phyloP scores from a whole-genome alignment of 257 asterid genomes.

The Anisodus acutangulus region DNA sequence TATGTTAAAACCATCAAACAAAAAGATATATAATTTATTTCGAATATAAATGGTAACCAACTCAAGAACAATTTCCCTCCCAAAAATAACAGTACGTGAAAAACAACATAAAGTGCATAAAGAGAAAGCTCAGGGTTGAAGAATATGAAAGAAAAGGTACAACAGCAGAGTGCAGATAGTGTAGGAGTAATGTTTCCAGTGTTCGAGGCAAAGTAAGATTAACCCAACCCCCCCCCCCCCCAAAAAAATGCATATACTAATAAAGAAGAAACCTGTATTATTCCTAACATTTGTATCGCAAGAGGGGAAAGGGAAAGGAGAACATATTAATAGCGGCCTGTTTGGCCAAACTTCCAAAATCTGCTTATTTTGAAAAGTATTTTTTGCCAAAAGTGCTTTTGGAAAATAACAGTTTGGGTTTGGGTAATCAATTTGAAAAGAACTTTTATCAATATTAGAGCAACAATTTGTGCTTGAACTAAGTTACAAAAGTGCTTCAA shows the following conservation, averaged over 20 bases:
- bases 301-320: constrained; percentile 6
- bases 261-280: neutral
- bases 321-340: neutral
- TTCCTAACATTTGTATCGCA: neutral
- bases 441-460: too few species aligned
- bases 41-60: too few species aligned
- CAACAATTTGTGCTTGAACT: too few species aligned
- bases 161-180: neutral
- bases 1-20: neutral
- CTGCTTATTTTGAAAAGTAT: too few species aligned
- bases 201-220: neutral
- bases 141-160: neutral
- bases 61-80: too few species aligned
- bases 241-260: neutral
- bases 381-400: too few species aligned
- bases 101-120: neutral
- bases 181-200: neutral
- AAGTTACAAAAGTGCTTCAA: too few species aligned
- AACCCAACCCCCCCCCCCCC: neutral
- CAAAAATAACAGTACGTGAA: too few species aligned
- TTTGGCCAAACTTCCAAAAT: too few species aligned
- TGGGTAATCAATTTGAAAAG: too few species aligned
- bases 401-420: too few species aligned
- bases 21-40: too few species aligned
- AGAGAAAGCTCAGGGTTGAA: neutral